Conservation (phyloP, 495 filamentous ascomycete species). For the Penicillium coffeae region DNA sequence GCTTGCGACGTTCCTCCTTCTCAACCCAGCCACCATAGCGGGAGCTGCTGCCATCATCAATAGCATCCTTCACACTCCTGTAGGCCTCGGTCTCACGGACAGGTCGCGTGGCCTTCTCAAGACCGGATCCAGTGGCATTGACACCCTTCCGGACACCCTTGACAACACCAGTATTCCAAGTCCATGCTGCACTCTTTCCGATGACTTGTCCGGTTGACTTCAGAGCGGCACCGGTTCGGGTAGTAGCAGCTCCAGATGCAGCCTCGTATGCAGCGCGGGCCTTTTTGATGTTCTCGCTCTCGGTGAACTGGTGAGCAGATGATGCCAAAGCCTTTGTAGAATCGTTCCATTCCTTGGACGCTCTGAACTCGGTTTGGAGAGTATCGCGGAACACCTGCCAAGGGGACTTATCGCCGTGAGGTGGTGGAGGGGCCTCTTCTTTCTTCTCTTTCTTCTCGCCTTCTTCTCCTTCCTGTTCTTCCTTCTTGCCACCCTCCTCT, state of each 20-base stretch:
- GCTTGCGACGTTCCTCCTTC: constrained; percentile 82
- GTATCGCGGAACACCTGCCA: constrained; percentile 99
- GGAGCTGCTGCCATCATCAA: constrained; percentile 95
- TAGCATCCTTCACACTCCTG: constrained; percentile 90
- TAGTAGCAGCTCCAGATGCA: constrained; percentile 70
- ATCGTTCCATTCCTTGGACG: constrained; percentile 98
- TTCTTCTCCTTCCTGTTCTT: constrained; percentile 33
- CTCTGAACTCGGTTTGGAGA: constrained; percentile 85
- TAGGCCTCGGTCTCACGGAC: constrained; percentile 91
- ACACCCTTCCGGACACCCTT: constrained; percentile 89
- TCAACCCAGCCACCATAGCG: constrained; percentile 95
- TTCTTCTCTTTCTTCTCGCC: constrained; percentile 57
- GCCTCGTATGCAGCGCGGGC: constrained; percentile 82
- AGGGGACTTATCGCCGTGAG: constrained; percentile 94
- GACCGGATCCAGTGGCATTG: constrained; percentile 72
- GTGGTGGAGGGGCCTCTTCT: constrained; percentile 73
- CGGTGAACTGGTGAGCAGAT: constrained; percentile 84
- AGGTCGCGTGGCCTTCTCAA: constrained; percentile 91
- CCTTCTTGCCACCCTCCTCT: constrained; percentile 36
- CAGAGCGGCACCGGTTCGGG: constrained; percentile 69
- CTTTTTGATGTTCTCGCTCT: constrained; percentile 85
- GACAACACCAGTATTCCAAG: constrained; percentile 91
- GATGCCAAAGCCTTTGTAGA: constrained; percentile 91
- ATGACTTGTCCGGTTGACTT: constrained; percentile 82
- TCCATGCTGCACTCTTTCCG: constrained; percentile 88